These are phyloP conservation scores for Ramularia endophylla DNA, from an alignment of 2,329 filamentous ascomycete species.

Conservation along the genomic window DNA sequence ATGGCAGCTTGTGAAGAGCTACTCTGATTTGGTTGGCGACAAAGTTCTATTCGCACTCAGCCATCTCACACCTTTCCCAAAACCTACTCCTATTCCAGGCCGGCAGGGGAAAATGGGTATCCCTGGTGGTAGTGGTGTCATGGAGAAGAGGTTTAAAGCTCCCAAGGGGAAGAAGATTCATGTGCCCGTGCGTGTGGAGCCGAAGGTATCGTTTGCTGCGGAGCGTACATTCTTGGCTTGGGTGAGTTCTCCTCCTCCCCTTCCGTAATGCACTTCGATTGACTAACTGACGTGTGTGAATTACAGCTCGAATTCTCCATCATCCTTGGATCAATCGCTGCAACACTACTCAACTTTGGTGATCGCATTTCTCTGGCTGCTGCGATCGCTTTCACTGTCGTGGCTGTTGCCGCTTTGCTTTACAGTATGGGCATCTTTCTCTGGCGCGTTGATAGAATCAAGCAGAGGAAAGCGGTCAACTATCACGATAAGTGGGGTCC, in stretches of 20 bases:
- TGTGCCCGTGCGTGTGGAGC: conserved; percentile 90
- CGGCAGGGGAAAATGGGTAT: conserved; percentile 40
- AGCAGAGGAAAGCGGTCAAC: conserved; percentile 72
- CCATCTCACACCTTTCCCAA: conserved; percentile 31
- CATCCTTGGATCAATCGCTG: conserved; percentile 82
- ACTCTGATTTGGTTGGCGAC: conserved; percentile 45
- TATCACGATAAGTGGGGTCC: conserved; percentile 92
- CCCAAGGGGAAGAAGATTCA: conserved; percentile 85
- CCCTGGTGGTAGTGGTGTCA: conserved; percentile 32
- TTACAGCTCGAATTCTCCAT: conserved; percentile 86
- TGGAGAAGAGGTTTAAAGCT: conserved; percentile 55
- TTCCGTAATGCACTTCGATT: conserved; percentile 1
- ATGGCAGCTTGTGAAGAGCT: conserved; percentile 44
- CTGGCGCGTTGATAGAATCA: conserved; percentile 81
- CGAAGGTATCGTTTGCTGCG: conserved; percentile 95
- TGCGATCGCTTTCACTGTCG: conserved; percentile 63
- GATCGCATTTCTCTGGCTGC: conserved; percentile 59
- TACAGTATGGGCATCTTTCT: conserved; percentile 83
- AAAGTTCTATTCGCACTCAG: conserved; percentile 32
- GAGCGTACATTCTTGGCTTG: conserved; percentile 95
- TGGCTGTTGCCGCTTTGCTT: conserved; percentile 70
- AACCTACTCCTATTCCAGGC: conserved; percentile 39
- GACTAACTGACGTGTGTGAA: neutral
- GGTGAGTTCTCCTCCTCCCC: conserved; percentile 46
- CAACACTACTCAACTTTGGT: conserved; percentile 77